Conservation (phyloP, 2,329 filamentous ascomycete genomes). For the Elsinoe ampelina region DNA sequence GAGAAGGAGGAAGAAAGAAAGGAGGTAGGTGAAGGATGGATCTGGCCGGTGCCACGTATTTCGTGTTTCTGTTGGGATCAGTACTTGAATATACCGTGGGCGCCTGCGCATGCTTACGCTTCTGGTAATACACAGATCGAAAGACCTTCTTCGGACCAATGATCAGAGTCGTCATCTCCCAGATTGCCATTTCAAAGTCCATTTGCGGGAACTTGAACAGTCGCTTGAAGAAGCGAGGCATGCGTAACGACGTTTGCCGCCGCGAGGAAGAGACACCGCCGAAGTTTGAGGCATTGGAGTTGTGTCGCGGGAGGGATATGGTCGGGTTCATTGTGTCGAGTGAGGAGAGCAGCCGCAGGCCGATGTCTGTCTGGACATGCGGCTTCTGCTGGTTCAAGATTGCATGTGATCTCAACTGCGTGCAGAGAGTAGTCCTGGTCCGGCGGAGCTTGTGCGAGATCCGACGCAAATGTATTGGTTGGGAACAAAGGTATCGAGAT, state of each 20-base stretch:
- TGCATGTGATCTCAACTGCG: background rate
- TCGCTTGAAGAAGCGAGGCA: conserved; percentile 59
- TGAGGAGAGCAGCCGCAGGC: background rate
- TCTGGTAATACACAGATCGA: conserved; percentile 61
- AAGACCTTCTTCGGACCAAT: conserved; percentile 64
- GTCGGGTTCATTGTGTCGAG: conserved; percentile 46
- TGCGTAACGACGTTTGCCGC: conserved; percentile 43
- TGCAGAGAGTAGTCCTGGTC: too few relatives aligned
- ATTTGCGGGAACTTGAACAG: conserved; percentile 65
- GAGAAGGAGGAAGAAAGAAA: conserved; percentile 53
- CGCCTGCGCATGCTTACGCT: conserved; percentile 28
- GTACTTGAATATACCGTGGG: background rate
- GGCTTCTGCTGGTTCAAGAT: background rate
- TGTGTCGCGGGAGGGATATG: conserved; percentile 50
- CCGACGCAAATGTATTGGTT: too few relatives aligned
- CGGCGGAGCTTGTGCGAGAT: too few relatives aligned
- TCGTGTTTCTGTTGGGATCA: conserved; percentile 45
- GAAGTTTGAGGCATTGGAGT: conserved; percentile 43
- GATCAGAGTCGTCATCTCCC: conserved; percentile 61
- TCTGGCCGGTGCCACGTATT: conserved; percentile 62
- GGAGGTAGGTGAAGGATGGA: conserved; percentile 60
- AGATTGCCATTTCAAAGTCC: conserved; percentile 66
- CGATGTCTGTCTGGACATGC: background rate
- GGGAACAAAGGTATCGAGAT: too few relatives aligned
- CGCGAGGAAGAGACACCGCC: conserved; percentile 35